phyloP scores from a whole-genome alignment of 2,329 filamentous ascomycete genomes.

The Penicillium sp. region DNA sequence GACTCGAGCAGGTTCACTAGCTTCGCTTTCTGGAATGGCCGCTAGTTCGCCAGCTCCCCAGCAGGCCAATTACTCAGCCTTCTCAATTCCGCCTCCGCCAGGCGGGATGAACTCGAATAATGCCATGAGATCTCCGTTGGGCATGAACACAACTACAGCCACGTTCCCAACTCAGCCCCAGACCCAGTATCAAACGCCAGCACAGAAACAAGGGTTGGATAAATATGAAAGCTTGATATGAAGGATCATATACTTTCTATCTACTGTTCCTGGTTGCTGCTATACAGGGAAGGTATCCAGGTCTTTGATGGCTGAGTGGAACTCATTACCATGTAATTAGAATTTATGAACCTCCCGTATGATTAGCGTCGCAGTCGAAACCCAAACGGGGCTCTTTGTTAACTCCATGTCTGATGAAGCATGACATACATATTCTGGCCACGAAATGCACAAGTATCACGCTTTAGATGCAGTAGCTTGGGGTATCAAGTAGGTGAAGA shows the following conservation, averaged over 20 bases:
- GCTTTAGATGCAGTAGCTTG: too few relatives aligned
- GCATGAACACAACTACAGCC: conserved; percentile 13
- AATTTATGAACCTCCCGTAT: not conserved
- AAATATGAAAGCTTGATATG: conserved; percentile 59
- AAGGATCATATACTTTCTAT: not conserved
- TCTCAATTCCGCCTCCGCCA: conserved; percentile 45
- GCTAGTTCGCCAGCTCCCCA: conserved; percentile 19
- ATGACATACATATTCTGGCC: not conserved
- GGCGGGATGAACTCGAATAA: conserved; percentile 18
- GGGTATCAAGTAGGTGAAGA: too few relatives aligned
- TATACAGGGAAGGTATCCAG: not conserved
- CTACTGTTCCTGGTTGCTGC: not conserved
- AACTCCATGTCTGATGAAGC: not conserved
- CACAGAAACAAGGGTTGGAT: conserved; percentile 50
- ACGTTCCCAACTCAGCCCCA: conserved; percentile 27
- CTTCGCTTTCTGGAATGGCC: conserved; percentile 27
- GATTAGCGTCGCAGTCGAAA: not conserved
- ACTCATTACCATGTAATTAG: not conserved
- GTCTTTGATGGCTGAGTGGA: not conserved
- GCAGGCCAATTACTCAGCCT: conserved; percentile 34
- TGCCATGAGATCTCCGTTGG: conserved; percentile 16
- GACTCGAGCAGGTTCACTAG: conserved; percentile 17
- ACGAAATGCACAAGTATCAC: too few relatives aligned
- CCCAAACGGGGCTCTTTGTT: not conserved
- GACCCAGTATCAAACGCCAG: conserved; percentile 22